Evolutionary conservation across 805 yeast genomes (phyloP), one percentile per base, ranked within the genome.

Genomic region (Lachancea waltii): DNA sequence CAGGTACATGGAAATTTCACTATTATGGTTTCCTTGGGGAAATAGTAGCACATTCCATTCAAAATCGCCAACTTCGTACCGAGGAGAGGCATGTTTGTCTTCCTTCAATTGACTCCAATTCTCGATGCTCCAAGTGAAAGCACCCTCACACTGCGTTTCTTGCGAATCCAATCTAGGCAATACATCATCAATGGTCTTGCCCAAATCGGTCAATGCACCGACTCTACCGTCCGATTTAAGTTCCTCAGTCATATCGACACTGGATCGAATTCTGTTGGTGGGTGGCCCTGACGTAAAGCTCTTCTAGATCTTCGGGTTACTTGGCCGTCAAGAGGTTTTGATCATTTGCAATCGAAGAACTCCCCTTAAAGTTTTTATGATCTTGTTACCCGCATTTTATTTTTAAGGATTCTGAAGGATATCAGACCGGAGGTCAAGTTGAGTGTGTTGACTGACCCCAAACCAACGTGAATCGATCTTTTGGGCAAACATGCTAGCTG

Each of bases 31-130:
- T 2, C 94, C 92, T 34, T 72, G 72, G 0, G 95, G 95, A 56
- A 87, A 85, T 24, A 90, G 56, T 28, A 90, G 64, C 3, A 87
- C 55, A 48, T 78, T 77, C 80, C 85, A 84, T 27, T 74, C 74
- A 50, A 60, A 76, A 1, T 72, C 79, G 2, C 86, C 90, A 44
- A 79, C 70, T 35, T 58, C 62, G 46, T 77, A 79, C 14, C 58
- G 53, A 0, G 76, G 68, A 40, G 78, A 65, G 9, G 48, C 42
- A 35, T 56, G 55, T 35, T 51, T 52, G n/a, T 60, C 64, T 23
- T 68, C 68, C 8, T 62, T 67, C 34, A 71, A 51, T 5, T 51
- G 48, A 16, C 60, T 49, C 81, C 81, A 75, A 41, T 68, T 65
- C 5, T 60, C 58, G 33, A 75, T 71, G 33, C 67, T 65, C 80